Percentiles rank a stretch among this genome's conserved stretches.
Conservation (phyloP, 2,329 filamentous ascomycete genomes). For the Onygenales sp. region DNA sequence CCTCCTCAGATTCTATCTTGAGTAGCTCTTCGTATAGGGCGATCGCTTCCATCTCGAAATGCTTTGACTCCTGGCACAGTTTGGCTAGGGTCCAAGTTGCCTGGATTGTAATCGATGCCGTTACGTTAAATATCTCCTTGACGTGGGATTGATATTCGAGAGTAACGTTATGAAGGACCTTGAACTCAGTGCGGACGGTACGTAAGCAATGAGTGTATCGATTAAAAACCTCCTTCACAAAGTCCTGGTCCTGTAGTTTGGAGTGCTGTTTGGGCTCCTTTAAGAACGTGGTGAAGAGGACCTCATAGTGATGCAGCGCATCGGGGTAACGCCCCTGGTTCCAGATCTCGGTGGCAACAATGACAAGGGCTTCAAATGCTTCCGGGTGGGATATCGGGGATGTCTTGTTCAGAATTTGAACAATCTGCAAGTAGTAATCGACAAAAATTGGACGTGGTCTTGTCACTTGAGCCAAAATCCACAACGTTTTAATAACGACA, state of each 20-base stretch:
- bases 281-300: constrained; percentile 29
- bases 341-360: constrained; percentile 30
- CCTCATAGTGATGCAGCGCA: constrained; percentile 24
- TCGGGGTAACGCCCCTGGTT: constrained; percentile 29
- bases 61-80: constrained; percentile 30
- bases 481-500: constrained; percentile 27
- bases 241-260: constrained; percentile 24
- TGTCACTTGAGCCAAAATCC: constrained; percentile 27
- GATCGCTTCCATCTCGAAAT: constrained; percentile 26
- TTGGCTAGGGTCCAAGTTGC: constrained; percentile 26
- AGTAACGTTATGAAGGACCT: constrained; percentile 24
- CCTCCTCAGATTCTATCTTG: constrained; percentile 20
- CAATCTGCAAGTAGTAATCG: constrained; percentile 31
- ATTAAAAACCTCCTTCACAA: constrained; percentile 24
- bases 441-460: constrained; percentile 27
- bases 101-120: constrained; percentile 27
- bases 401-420: constrained; percentile 30
- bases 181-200: constrained; percentile 21
- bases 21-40: constrained; percentile 29
- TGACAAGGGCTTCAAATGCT: constrained; percentile 28
- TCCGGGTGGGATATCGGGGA: constrained; percentile 24
- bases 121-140: constrained; percentile 25
- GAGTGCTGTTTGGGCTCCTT: constrained; percentile 22
- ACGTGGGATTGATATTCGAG: constrained; percentile 25
- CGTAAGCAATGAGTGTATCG: constrained; percentile 29